These are phyloP conservation scores for Penicillium longicatenatum DNA, from an alignment of 495 filamentous ascomycete genomes.

Conservation along the genomic window DNA sequence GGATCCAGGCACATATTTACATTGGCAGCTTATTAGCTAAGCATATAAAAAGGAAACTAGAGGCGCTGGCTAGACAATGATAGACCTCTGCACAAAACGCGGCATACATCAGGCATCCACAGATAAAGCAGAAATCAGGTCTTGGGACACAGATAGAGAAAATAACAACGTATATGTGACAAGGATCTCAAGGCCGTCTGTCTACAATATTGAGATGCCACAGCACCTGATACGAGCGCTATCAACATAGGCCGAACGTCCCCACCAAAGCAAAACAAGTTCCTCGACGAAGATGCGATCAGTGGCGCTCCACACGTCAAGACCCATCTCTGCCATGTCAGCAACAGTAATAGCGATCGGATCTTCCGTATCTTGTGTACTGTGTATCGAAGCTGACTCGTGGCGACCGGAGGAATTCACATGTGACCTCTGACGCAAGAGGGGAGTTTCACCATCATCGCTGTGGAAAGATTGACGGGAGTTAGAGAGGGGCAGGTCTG, in stretches of 20 bases:
- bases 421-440: slow-evolving; percentile 28
- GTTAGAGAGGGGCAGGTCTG: slow-evolving; percentile 26
- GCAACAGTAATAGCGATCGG: slow-evolving; percentile 63
- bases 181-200: background rate
- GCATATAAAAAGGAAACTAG: no score
- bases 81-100: background rate
- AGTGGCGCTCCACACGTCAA: slow-evolving; percentile 81
- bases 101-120: background rate
- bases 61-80: background rate
- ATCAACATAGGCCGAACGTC: slow-evolving; percentile 65
- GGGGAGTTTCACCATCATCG: slow-evolving; percentile 31
- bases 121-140: background rate
- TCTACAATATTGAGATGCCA: slow-evolving; percentile 74
- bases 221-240: slow-evolving; percentile 77
- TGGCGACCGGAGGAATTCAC: slow-evolving; percentile 4
- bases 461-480: slow-evolving; percentile 32
- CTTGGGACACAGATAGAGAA: background rate
- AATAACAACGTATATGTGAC: background rate
- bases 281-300: slow-evolving; percentile 76
- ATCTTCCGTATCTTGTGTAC: slow-evolving; percentile 16
- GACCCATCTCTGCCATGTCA: slow-evolving; percentile 76
- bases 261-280: slow-evolving; percentile 70
- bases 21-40: no score
- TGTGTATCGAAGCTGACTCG: slow-evolving; percentile 5
- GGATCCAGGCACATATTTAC: no score